Evolutionary conservation across 352 stramenopile species (phyloP), one percentile per base, ranked within the genome.

Genomic region (Pythium apleroticum): DNA sequence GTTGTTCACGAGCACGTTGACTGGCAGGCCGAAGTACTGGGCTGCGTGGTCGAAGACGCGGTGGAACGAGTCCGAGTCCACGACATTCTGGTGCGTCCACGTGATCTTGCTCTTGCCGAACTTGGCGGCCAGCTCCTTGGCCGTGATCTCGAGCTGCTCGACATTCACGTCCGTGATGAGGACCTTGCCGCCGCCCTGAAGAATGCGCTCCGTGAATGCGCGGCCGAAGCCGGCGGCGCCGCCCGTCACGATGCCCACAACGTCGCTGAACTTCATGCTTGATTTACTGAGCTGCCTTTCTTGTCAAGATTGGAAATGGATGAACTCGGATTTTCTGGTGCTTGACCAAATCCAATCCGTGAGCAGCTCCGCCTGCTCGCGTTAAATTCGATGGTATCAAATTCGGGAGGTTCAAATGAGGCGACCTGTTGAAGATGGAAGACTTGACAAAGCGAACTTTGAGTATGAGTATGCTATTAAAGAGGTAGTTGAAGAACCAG

Each of bases 1-100:
- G 63, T 94, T 94, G 72, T 94, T 94, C 3, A 86, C 84, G 33
- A 94, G 74, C 45, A 93, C 43, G 68, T 94, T 94, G 10, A 91
- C 74, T 0, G 73, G 75, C 31, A 48, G 50, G 22, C 78, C 73
- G 59, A 95, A 93, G 60, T 81, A 87, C 61, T 77, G 75, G 60
- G 49, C 63, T 45, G 81, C 81, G 56, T 77, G 79, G 25, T 86
- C 80, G 52, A 91, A 94, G 10, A 71, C 72, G 6, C 66, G 72
- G 48, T 77, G 61, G 72, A 93, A 95, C 49, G 74, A 85, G 52
- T 78, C 72, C 37, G 75, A 63, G 49, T 93, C 84, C 27, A 77
- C 82, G 35, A 94, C 84, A 63, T 93, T 80, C 71, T 95, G 86
- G 55, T 76, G 72, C 57, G 77, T 74, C 78, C 78, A 93, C 52